phyloP scores from a whole-genome alignment of 306 rosid species.

The Corylus americana region DNA sequence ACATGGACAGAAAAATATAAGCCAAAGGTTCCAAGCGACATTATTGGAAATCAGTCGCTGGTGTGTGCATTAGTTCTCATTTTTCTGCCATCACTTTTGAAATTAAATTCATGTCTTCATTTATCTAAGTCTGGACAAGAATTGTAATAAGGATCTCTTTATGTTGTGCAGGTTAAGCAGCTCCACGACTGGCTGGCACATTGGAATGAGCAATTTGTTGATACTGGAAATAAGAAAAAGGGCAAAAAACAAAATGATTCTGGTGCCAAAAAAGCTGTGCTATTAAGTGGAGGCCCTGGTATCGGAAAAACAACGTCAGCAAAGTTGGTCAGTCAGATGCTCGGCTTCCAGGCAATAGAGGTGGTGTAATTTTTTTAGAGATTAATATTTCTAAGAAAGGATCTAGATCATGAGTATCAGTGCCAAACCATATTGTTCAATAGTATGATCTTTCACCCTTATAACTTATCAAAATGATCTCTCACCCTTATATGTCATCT shows the following conservation, averaged over 20 bases:
- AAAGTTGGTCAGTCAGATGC: constrained; percentile 86
- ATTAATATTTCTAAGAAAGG: not conserved
- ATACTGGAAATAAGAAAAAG: constrained; percentile 53
- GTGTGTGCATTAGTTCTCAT: constrained; percentile 46
- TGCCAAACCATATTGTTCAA: not conserved
- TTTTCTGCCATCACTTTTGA: constrained; percentile 16
- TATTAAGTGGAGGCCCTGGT: constrained; percentile 94
- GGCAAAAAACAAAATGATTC: constrained; percentile 70
- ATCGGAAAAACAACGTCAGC: constrained; percentile 98
- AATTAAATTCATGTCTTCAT: constrained; percentile 5
- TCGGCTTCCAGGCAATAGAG: constrained; percentile 86
- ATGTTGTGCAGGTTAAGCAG: constrained; percentile 68
- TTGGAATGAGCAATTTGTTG: constrained; percentile 86
- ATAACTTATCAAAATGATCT: not conserved
- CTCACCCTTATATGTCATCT: constrained; percentile 21
- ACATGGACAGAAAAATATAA: constrained; percentile 87
- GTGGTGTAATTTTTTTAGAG: constrained; percentile 40
- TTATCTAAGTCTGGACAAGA: constrained; percentile 20
- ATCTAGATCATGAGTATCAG: not conserved
- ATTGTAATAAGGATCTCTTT: constrained; percentile 27
- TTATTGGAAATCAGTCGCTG: constrained; percentile 89
- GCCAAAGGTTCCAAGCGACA: constrained; percentile 71
- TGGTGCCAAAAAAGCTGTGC: constrained; percentile 69
- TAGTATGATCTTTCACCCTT: not conserved
- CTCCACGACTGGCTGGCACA: constrained; percentile 83